Percentiles rank a stretch among this genome's conserved stretches.
Evolutionary conservation across 129 eudicot genomes (phyloP).

Genomic region (Sambucus nigra): DNA sequence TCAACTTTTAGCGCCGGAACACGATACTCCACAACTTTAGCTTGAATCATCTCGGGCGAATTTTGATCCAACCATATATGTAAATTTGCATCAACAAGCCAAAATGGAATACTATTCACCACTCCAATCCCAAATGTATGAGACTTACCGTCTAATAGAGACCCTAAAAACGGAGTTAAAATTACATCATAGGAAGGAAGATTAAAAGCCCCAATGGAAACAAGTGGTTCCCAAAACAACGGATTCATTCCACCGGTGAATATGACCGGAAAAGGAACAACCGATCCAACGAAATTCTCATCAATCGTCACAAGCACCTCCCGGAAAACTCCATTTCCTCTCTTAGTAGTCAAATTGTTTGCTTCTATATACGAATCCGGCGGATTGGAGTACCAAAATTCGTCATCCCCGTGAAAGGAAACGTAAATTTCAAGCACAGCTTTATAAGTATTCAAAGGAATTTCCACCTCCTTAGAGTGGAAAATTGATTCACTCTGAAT

Average conservation of each 20-base stretch:
- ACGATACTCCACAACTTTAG: slow-evolving; percentile 16
- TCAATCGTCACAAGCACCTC: slow-evolving; percentile 63
- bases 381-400: slow-evolving; percentile 76
- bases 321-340: slow-evolving; percentile 58
- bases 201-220: slow-evolving; percentile 68
- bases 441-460: slow-evolving; percentile 34
- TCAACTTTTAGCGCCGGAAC: slow-evolving; percentile 19
- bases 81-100: slow-evolving; percentile 76
- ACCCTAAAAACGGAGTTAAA: slow-evolving; percentile 55
- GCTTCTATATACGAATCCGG: slow-evolving; percentile 36
- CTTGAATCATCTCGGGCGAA: slow-evolving; percentile 25
- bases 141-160: slow-evolving; percentile 39
- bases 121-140: slow-evolving; percentile 46
- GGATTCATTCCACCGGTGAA: slow-evolving; percentile 75
- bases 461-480: slow-evolving; percentile 15
- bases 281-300: slow-evolving; percentile 47
- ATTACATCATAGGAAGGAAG: slow-evolving; percentile 61
- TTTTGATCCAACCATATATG: slow-evolving; percentile 61
- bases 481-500: slow-evolving; percentile 35
- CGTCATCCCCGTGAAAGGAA: slow-evolving; percentile 70
- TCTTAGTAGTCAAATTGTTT: slow-evolving; percentile 30
- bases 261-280: slow-evolving; percentile 66
- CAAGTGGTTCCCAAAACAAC: slow-evolving; percentile 71
- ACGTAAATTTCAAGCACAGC: slow-evolving; percentile 59
- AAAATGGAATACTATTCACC: slow-evolving; percentile 42